Evolutionary conservation across 139 green algal genomes (phyloP).

Genomic region (Penium margaritaceum): DNA sequence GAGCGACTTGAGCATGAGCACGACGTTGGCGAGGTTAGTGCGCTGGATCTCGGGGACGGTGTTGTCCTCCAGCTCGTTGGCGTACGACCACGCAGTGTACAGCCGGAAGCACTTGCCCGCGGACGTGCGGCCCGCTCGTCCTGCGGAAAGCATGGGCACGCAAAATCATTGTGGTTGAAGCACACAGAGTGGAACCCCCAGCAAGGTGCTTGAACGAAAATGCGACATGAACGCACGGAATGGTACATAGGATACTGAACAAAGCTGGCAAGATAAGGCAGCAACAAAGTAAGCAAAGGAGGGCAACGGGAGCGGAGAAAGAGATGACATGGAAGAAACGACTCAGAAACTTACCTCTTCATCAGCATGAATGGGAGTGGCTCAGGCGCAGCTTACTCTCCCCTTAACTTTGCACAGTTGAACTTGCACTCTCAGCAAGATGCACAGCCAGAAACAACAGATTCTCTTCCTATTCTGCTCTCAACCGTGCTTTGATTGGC

Average conservation of each 20-base stretch:
- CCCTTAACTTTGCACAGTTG: too few relatives aligned
- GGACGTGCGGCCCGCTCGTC: conserved; percentile 47
- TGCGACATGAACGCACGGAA: neutral
- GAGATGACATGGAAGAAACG: neutral
- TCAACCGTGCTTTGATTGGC: too few relatives aligned
- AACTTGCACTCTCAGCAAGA: neutral
- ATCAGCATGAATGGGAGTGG: too few relatives aligned
- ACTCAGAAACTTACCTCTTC: too few relatives aligned
- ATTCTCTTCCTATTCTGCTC: neutral
- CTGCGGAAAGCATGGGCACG: neutral
- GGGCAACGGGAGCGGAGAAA: neutral
- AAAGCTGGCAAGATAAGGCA: too few relatives aligned
- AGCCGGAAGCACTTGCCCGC: conserved; percentile 93
- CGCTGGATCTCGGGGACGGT: conserved; percentile 95
- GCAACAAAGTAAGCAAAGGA: neutral
- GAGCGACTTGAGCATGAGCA: conserved; percentile 87
- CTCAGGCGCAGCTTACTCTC: too few relatives aligned
- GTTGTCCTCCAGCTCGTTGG: conserved; percentile 92
- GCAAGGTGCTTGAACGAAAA: neutral
- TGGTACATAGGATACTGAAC: too few relatives aligned
- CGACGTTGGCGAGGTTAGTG: conserved; percentile 93
- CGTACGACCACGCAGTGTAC: conserved; percentile 86
- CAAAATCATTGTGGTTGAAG: neutral
- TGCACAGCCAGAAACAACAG: neutral
- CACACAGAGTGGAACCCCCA: neutral